Evolutionary conservation across 306 rosid genomes (phyloP), one percentile per base, ranked within the genome.

Genomic region (Mucuna pruriens): DNA sequence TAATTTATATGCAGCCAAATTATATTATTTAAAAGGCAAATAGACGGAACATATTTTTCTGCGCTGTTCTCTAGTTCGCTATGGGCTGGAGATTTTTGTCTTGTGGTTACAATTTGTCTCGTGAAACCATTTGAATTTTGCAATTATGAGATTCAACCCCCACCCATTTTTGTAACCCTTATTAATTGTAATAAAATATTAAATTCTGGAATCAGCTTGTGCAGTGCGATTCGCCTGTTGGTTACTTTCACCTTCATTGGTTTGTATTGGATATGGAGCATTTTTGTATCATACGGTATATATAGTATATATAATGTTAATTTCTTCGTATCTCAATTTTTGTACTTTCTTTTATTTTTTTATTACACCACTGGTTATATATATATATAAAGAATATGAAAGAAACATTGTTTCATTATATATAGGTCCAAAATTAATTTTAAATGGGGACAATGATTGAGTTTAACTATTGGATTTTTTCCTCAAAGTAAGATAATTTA

Each of bases 71-170:
- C 45, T 39, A 52, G 38, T 31, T 22, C 13, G 29, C 60, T 20
- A 38, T 49, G 79, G 17, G 71, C 70, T 78, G 86, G 83, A 84
- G 29, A 22, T 74, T 84, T 72, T 76, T 69, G 75, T 75, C 75
- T 16, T 75, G 38, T 48, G 70, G 60, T 20, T 29, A 62, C 16
- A n/a, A 67, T 70, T 83, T 67, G 74, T 74, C 42, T 74, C 54
- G 78, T 68, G 45, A 74, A 73, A 46, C 22, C 22, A 46, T 82
- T 58, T 67, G 81, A 75, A 42, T 64, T 63, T 42, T 36, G 61
- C 82, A 77, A 71, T 72, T 62, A 73, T 78, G 65, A 72, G 75
- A 78, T 64, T 77, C 86, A 38, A 11, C 23, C 42, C 46, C 45
- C 54, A 11, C 67, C 48, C 74, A n/a, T 0, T 45, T 55, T 48